These are phyloP conservation scores for Backusella westeae DNA, from an alignment of 192 early-diverging fungal genomes.

Conservation along the genomic window DNA sequence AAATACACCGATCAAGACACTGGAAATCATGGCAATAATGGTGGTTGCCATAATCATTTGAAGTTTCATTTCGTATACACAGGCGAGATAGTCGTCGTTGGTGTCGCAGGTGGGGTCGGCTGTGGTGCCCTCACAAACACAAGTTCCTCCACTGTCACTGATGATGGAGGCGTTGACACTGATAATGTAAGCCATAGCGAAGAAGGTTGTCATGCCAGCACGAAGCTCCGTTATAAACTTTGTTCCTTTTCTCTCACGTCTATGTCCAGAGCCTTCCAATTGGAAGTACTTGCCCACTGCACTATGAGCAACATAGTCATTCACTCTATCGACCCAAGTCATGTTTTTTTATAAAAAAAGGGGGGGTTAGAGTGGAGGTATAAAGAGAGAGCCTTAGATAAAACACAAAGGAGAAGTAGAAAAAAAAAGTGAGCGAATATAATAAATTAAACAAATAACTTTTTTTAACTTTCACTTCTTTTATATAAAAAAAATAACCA, in stretches of 20 bases:
- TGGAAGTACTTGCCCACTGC: constrained; percentile 59
- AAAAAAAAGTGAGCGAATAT: too few species aligned
- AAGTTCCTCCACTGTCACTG: constrained; percentile 76
- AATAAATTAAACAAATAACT: too few species aligned
- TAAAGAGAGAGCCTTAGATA: too few species aligned
- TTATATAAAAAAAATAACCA: too few species aligned
- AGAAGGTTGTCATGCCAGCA: constrained; percentile 59
- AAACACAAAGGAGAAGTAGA: too few species aligned
- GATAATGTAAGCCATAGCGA: constrained; percentile 60
- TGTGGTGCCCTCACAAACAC: constrained; percentile 58
- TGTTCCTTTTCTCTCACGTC: constrained; percentile 57
- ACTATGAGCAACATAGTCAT: constrained; percentile 55
- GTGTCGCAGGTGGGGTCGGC: constrained; percentile 55
- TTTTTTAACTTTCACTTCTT: too few species aligned
- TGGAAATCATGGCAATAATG: constrained; percentile 62
- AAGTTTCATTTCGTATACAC: constrained; percentile 60
- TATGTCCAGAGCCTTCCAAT: constrained; percentile 59
- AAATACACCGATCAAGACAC: constrained; percentile 62
- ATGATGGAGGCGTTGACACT: constrained; percentile 70
- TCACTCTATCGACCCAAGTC: constrained; percentile 52
- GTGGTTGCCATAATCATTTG: constrained; percentile 76
- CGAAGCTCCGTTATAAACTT: constrained; percentile 66
- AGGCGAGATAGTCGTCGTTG: constrained; percentile 59
- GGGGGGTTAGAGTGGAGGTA: neutral
- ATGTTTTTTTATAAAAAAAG: constrained; percentile 22